A percentile compares a stretch with the other conserved stretches of the same genome.
phyloP scores from a whole-genome alignment of 2,329 filamentous ascomycete genomes.

The Furcasterigmium sp. region DNA sequence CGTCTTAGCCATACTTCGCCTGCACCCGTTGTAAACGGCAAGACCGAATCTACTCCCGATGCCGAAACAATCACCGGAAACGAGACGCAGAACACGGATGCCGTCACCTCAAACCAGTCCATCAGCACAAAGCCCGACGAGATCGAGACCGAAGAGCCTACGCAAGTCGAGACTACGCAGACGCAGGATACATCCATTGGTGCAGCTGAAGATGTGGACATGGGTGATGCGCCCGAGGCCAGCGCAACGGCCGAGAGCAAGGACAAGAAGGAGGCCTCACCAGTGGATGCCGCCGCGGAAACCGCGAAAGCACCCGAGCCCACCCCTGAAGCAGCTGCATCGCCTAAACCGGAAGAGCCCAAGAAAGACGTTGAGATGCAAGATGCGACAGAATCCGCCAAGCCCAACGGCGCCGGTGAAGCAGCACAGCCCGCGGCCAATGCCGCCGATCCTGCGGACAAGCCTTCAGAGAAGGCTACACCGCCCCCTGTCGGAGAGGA shows the following conservation, averaged over 20 bases:
- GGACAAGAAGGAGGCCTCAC: conserved; percentile 1
- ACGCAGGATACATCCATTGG: no score
- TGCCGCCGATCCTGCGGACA: conserved; percentile 21
- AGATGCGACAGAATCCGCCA: background rate
- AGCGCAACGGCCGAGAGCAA: background rate
- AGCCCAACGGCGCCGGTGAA: background rate
- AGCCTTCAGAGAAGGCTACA: no score
- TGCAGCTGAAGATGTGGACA: conserved; percentile 9
- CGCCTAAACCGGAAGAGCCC: background rate
- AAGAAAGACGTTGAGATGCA: background rate
- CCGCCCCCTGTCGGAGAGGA: no score
- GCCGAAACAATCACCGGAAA: background rate
- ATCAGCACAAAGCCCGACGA: conserved; percentile 7
- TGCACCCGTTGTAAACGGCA: conserved; percentile 7
- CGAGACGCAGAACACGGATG: conserved; percentile 14
- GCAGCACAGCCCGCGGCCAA: background rate
- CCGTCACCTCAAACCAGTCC: conserved; percentile 20
- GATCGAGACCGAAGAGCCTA: background rate
- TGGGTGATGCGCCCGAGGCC: conserved; percentile 1
- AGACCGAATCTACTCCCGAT: conserved; percentile 2
- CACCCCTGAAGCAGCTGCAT: background rate
- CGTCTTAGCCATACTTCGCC: conserved; percentile 20
- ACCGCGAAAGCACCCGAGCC: background rate
- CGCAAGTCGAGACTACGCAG: background rate
- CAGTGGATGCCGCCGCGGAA: background rate